These are phyloP conservation scores for Pichia ethanolica DNA, from an alignment of 805 yeast species.

Conservation along the genomic window DNA sequence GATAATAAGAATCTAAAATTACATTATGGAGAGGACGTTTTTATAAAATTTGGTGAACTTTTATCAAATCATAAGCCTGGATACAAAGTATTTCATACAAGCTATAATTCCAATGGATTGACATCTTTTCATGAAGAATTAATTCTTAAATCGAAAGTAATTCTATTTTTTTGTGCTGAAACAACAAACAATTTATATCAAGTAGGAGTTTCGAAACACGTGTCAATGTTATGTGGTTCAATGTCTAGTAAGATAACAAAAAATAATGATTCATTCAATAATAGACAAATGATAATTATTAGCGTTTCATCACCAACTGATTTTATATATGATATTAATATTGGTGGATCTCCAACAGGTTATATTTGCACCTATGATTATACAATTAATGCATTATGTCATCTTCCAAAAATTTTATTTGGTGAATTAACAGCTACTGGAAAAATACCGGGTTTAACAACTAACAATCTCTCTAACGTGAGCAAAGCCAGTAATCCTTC, in stretches of 20 bases:
- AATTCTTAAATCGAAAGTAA: slow-evolving; percentile 44
- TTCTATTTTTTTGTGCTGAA: slow-evolving; percentile 48
- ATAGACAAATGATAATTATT: slow-evolving; percentile 48
- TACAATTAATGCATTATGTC: slow-evolving; percentile 42
- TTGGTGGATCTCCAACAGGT: slow-evolving; percentile 42
- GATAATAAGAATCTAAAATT: not conserved
- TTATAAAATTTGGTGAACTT: slow-evolving; percentile 43
- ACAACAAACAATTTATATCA: slow-evolving; percentile 56
- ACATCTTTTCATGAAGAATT: slow-evolving; percentile 48
- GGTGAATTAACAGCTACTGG: slow-evolving; percentile 48
- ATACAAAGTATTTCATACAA: slow-evolving; percentile 48
- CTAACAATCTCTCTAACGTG: not conserved
- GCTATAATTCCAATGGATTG: slow-evolving; percentile 52
- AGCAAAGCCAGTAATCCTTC: not conserved
- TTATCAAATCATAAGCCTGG: slow-evolving; percentile 33
- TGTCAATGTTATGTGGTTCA: slow-evolving; percentile 45
- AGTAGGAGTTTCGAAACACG: slow-evolving; percentile 53
- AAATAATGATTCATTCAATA: slow-evolving; percentile 26
- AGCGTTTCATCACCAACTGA: slow-evolving; percentile 49
- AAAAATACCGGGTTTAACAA: slow-evolving; percentile 45
- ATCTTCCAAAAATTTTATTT: slow-evolving; percentile 44
- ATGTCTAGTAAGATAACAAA: slow-evolving; percentile 20
- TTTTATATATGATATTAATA: slow-evolving; percentile 43
- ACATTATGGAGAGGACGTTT: slow-evolving; percentile 41
- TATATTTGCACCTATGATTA: slow-evolving; percentile 58